Evolutionary conservation across 345 rosid genomes (phyloP).

Genomic region (Salix udensis): DNA sequence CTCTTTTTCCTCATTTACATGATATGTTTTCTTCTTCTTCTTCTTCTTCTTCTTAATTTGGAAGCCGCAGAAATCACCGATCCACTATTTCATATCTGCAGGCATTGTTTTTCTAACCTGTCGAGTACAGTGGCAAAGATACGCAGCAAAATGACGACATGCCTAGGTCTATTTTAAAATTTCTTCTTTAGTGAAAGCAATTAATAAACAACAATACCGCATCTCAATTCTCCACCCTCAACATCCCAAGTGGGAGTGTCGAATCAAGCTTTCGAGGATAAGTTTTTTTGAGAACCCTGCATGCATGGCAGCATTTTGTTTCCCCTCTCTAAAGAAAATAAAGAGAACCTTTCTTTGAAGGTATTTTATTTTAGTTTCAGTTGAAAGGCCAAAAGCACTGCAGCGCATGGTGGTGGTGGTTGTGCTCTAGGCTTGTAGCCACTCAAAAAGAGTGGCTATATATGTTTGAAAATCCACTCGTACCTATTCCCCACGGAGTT

Average conservation of each 20-base stretch:
- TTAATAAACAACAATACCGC: background rate
- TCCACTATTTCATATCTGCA: background rate
- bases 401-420: background rate
- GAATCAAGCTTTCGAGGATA: background rate
- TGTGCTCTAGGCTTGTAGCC: background rate
- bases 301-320: background rate
- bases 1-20: background rate
- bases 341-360: background rate
- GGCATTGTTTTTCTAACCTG: background rate
- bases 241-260: background rate
- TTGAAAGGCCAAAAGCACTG: background rate
- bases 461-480: background rate
- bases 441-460: background rate
- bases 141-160: background rate
- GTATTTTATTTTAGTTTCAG: background rate
- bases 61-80: background rate
- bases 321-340: background rate
- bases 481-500: background rate
- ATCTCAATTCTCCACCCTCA: background rate
- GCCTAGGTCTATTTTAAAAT: background rate
- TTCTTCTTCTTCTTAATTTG: background rate
- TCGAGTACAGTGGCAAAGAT: background rate
- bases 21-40: background rate
- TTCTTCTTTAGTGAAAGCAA: background rate
- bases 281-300: background rate